Evolutionary conservation across 1,284 basidiomycete species (phyloP).

Genomic region (Wolfiporia cocos): DNA sequence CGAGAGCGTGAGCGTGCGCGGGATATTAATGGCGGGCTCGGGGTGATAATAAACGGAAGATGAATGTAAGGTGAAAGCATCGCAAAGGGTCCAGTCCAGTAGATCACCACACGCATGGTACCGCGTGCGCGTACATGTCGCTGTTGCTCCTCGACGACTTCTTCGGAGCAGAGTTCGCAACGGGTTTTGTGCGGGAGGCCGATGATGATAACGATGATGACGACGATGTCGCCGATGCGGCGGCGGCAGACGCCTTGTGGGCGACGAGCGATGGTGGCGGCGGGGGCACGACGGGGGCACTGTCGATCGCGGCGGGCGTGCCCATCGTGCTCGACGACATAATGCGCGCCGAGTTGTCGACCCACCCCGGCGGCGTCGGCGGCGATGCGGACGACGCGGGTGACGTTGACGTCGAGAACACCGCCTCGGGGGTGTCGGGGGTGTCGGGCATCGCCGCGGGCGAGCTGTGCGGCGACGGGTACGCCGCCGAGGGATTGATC

Average conservation of each 20-base stretch:
- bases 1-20: no score
- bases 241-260: no score
- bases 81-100: no score
- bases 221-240: no score
- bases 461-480: slow-evolving; percentile 24
- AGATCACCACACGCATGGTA: no score
- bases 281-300: slow-evolving; percentile 7
- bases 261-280: slow-evolving; percentile 16
- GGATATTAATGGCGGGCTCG: no score
- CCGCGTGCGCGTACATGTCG: slow-evolving; percentile 10
- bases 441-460: slow-evolving; percentile 30
- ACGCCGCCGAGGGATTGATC: neutral
- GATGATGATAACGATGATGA: no score
- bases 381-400: slow-evolving; percentile 52
- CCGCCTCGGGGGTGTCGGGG: slow-evolving; percentile 42
- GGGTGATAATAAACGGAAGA: no score
- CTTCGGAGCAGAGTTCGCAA: slow-evolving; percentile 3
- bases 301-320: slow-evolving; percentile 24
- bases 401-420: slow-evolving; percentile 42
- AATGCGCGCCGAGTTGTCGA: slow-evolving; percentile 41
- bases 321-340: slow-evolving; percentile 33
- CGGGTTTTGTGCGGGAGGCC: no score
- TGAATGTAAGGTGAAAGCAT: no score
- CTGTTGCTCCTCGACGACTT: neutral
- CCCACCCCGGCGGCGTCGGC: slow-evolving; percentile 43